These are phyloP conservation scores for Zizania palustris DNA, from an alignment of 202 grass and related monocot genomes.

Conservation along the genomic window DNA sequence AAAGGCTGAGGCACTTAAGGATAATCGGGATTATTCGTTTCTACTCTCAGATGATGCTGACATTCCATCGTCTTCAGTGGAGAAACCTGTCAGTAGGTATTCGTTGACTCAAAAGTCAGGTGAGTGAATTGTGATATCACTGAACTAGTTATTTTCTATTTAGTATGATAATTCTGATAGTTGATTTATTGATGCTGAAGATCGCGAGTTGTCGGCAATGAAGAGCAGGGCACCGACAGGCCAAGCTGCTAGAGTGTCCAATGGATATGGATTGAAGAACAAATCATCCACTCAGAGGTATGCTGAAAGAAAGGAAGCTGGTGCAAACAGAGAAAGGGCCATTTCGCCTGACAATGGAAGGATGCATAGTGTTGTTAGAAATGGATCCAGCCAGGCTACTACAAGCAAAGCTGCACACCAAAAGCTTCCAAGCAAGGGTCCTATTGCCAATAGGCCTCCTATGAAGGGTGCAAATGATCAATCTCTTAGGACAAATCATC, in stretches of 20 bases:
- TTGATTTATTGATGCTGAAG: conserved; percentile 42
- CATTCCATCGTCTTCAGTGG: conserved; percentile 51
- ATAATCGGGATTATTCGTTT: conserved; percentile 94
- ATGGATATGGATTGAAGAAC: conserved; percentile 56
- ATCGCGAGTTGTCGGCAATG: conserved; percentile 32
- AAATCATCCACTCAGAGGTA: conserved; percentile 39
- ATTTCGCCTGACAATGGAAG: conserved; percentile 46
- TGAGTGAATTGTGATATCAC: conserved; percentile 37
- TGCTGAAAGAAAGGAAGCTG: conserved; percentile 44
- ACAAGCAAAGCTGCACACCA: conserved; percentile 46
- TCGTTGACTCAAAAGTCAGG: conserved; percentile 47
- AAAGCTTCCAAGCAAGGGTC: conserved; percentile 53
- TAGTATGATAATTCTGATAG: conserved; percentile 37
- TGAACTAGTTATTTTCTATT: not conserved
- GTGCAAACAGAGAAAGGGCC: conserved; percentile 41
- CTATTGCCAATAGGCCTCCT: conserved; percentile 47
- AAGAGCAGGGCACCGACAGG: conserved; percentile 47
- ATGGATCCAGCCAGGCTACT: conserved; percentile 41
- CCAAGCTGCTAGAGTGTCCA: conserved; percentile 46
- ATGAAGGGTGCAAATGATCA: conserved; percentile 48
- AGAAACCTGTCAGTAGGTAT: conserved; percentile 46
- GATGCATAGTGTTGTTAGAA: conserved; percentile 43
- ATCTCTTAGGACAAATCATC: conserved; percentile 42
- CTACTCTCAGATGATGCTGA: conserved; percentile 89
- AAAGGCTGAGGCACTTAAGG: conserved; percentile 89